Base-by-base conservation (phyloP, 2,329 filamentous ascomycete species). In the Colletotrichum horii region DNA sequence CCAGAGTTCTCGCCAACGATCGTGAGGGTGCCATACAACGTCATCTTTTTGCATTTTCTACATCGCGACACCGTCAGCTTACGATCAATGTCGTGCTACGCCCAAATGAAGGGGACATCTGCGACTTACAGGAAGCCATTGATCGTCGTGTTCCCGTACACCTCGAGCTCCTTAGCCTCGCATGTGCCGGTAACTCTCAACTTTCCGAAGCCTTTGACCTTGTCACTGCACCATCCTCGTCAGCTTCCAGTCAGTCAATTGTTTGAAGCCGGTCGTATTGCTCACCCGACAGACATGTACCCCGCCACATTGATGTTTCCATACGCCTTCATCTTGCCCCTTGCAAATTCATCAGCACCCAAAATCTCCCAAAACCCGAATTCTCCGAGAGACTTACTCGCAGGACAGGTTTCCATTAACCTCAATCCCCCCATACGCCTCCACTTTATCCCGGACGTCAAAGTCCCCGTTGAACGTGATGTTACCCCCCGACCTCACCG, bases 191-290 rank as follows among this genome's bases (percentile, higher is more conserved):
- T 81, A 28, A 89, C 78, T 66, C 82, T 87, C 48, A 89, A 82
- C 79, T 88, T 87, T 24, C 87, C 88, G 76, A 84, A 88, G 30
- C 87, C 85, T 66, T 87, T 87, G 77, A 89, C 85, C 75, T 86
- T 87, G 75, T 85, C 85, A 60, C 85, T 87, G 60, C 56, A 38
- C 19, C 28, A 28, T 19, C 19, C 30, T 70, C 58, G 19, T 8
- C 6, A 48, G 75, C 12, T 38, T 24, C 16, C 61, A 26, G 11
- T 30, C 34, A 24, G 9, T 14, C 30, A 36, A 34, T 30, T 58
- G 15, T 14, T 62, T 34, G 58, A 8, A 36, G 15, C 22, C 6
- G 32, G 34, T 26, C 26, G 11, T 8, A 8, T 24, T 52, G n/a
- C 83, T 77, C 79, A 86, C 86, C 80, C 83, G 73, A 84, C 84